A percentile compares a stretch with the other conserved stretches of the same genome.
phyloP scores from a whole-genome alignment of 2,329 filamentous ascomycete genomes.

The Leptodontidium sp. region DNA sequence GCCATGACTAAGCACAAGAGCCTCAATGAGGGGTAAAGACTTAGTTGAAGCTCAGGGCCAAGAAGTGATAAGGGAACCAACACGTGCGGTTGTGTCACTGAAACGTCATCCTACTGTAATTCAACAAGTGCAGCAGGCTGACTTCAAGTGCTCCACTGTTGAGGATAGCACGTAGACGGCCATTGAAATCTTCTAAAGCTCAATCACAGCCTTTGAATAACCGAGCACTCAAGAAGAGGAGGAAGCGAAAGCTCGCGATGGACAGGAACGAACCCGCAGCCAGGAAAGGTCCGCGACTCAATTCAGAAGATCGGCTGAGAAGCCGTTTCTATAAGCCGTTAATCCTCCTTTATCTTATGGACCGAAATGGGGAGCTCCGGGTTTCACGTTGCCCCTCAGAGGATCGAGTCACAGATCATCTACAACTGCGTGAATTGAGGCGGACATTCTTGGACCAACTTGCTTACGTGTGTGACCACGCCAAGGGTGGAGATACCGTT shows the following conservation, averaged over 20 bases:
- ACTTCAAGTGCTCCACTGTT: constrained; percentile 9
- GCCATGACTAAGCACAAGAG: too few relatives aligned
- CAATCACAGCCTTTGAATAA: neutral
- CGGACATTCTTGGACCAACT: constrained; percentile 26
- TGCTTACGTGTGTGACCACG: constrained; percentile 31
- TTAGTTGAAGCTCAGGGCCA: too few relatives aligned
- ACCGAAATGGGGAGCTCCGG: constrained; percentile 27
- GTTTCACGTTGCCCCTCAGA: constrained; percentile 28
- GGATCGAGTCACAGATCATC: constrained; percentile 17
- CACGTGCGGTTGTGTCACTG: too few relatives aligned
- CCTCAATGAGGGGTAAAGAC: too few relatives aligned
- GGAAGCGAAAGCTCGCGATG: constrained; percentile 21
- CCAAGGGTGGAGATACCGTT: constrained; percentile 32
- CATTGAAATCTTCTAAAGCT: constrained; percentile 2
- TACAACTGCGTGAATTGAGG: constrained; percentile 8
- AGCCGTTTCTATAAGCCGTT: constrained; percentile 33
- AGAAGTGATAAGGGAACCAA: too few relatives aligned
- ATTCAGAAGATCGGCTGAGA: constrained; percentile 25
- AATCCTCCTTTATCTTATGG: constrained; percentile 31
- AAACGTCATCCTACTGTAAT: neutral
- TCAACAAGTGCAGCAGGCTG: constrained; percentile 9
- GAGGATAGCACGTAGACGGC: neutral
- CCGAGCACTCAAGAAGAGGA: constrained; percentile 3
- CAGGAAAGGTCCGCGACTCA: constrained; percentile 23
- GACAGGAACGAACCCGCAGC: constrained; percentile 18